Evolutionary conservation across 2,329 filamentous ascomycete species (phyloP), one percentile per base, ranked within the genome.

Genomic region (Scedosporium aurantiacum): DNA sequence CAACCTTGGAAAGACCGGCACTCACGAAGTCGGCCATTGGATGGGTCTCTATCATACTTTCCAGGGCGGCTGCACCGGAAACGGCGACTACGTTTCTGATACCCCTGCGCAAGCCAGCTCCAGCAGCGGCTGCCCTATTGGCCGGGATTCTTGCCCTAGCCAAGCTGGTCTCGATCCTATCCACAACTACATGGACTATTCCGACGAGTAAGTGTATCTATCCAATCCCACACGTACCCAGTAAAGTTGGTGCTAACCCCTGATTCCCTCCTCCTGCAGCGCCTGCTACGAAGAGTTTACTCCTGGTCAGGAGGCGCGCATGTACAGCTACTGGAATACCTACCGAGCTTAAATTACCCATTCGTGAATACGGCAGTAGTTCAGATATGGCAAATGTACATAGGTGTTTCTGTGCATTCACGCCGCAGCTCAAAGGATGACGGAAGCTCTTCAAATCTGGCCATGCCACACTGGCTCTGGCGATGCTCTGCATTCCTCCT

Each of bases 1-100:
- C 64, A 68, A 72, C 66, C 65, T 68, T n/a, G 71, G 72, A 18
- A 69, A 68, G 65, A 70, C 70, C 3, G 66, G 64, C 28, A 67
- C 66, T 41, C 77, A 79, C 70, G 78, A 80, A 68, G 69, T 76
- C 52, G 78, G 78, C 16, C 78, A 80, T 70, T 80, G 77, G 77
- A 68, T 79, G 60, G 77, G 77, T 58, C 72, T 80, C 25, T 72
- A 71, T 66, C 78, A 80, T 68, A 78, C 77, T 55, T 80, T 80
- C 68, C 67, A 78, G 63, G 76, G 73, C 52, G 75, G 73, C 63
- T 74, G 73, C 65, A 64, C 16, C 16, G 67, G 70, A 5, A 63
- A 57, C 54, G 76, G 75, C 45, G 77, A 79, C 65, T 67, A 64
- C 41, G 67, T 78, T 18, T 65, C 67, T 61, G 76, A 78, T 62